Evolutionary conservation across 2,329 filamentous ascomycete species (phyloP).

Genomic region (Calonectria honghensis): DNA sequence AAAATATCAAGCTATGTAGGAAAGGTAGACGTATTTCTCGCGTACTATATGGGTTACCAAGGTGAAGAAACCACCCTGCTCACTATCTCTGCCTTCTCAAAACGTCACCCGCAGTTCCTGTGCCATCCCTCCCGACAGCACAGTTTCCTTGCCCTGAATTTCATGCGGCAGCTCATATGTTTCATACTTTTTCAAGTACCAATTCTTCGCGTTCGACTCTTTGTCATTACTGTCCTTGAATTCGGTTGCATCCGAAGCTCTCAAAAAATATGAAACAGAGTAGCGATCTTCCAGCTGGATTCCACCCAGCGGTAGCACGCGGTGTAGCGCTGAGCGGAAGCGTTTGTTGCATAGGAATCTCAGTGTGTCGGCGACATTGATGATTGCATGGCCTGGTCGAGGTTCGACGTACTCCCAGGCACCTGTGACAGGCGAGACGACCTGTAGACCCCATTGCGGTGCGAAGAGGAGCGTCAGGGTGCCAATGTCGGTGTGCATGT

Average conservation of each 20-base stretch:
- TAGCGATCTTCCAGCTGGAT: conserved; percentile 31
- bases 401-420: conserved; percentile 8
- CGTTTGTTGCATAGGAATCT: conserved; percentile 39
- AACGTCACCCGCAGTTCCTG: neutral
- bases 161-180: neutral
- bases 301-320: conserved; percentile 24
- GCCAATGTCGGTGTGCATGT: neutral
- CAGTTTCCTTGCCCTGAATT: neutral
- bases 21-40: too few relatives aligned
- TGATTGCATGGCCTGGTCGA: conserved; percentile 11
- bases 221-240: conserved; percentile 40
- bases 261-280: conserved; percentile 38
- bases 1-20: too few relatives aligned
- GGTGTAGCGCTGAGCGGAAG: conserved; percentile 32
- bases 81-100: neutral
- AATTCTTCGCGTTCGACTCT: conserved; percentile 35
- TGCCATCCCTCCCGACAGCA: neutral
- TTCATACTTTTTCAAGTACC: conserved; percentile 39
- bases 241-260: conserved; percentile 31
- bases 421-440: neutral
- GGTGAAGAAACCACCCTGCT: neutral
- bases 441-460: neutral
- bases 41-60: neutral
- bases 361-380: conserved; percentile 27
- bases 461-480: neutral